Conservation (phyloP, 371 early-diverging fungal genomes). For the Enterocytospora artemiae region DNA sequence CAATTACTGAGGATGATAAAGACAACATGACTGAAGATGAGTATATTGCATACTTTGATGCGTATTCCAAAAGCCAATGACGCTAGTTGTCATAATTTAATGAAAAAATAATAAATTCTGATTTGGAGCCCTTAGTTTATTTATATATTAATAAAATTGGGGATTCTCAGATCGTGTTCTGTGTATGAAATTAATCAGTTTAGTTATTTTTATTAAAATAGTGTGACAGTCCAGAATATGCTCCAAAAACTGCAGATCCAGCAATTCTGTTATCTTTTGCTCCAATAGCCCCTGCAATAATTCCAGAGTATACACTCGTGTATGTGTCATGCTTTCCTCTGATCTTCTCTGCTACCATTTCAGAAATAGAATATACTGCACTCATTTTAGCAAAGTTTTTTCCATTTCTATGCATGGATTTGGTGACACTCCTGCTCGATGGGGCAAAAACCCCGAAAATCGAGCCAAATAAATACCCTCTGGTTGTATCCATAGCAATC, state of each 20-base stretch:
- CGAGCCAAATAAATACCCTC: slow-evolving; percentile 51
- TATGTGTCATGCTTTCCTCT: slow-evolving; percentile 22
- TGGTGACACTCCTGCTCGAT: slow-evolving; percentile 4
- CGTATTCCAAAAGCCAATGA: slow-evolving; percentile 39
- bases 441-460: slow-evolving; percentile 39
- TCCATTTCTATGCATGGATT: slow-evolving; percentile 34
- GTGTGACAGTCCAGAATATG: slow-evolving; percentile 9
- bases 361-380: slow-evolving; percentile 38
- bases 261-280: background rate
- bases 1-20: slow-evolving; percentile 58
- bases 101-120: background rate
- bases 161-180: too few relatives aligned
- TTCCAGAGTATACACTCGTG: slow-evolving; percentile 27
- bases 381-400: slow-evolving; percentile 47
- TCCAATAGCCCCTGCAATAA: slow-evolving; percentile 32
- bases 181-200: too few relatives aligned
- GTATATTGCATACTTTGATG: slow-evolving; percentile 58
- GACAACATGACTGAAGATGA: slow-evolving; percentile 58
- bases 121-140: too few relatives aligned
- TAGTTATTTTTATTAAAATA: slow-evolving; percentile 4
- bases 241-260: slow-evolving; percentile 16
- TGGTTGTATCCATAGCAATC: slow-evolving; percentile 15
- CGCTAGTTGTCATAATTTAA: too few relatives aligned
- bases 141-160: too few relatives aligned
- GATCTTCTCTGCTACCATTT: slow-evolving; percentile 18